A percentile compares a stretch with the other conserved stretches of the same genome.
phyloP scores from a whole-genome alignment of 768 basidiomycete species.

The Chalciporus sphaerocephalus region DNA sequence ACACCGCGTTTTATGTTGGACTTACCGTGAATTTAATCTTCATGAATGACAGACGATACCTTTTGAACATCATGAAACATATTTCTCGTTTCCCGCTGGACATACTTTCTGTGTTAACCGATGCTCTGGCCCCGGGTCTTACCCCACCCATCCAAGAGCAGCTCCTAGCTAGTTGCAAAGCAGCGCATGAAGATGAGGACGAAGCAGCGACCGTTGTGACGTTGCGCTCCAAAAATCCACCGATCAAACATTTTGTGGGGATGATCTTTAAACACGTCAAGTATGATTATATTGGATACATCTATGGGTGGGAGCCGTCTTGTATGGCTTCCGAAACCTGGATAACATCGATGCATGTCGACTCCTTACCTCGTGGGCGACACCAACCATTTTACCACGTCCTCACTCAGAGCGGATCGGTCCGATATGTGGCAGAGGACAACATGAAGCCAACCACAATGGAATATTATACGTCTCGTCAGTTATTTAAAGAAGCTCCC shows the following conservation, averaged over 20 bases:
- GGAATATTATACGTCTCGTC: constrained; percentile 14
- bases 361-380: constrained; percentile 36
- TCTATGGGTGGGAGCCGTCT: constrained; percentile 44
- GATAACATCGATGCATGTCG: constrained; percentile 42
- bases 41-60: constrained; percentile 29
- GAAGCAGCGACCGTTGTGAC: constrained; percentile 23
- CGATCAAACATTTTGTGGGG: constrained; percentile 45
- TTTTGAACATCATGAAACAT: constrained; percentile 31
- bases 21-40: constrained; percentile 39
- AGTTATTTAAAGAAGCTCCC: constrained; percentile 24
- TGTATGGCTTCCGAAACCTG: constrained; percentile 42
- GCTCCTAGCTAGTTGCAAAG: constrained; percentile 31
- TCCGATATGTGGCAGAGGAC: constrained; percentile 39
- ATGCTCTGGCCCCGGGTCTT: constrained; percentile 36
- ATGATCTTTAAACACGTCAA: constrained; percentile 42
- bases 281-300: constrained; percentile 41
- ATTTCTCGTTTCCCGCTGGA: constrained; percentile 40
- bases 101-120: constrained; percentile 38
- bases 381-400: constrained; percentile 50
- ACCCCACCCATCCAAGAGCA: constrained; percentile 17
- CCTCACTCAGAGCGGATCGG: constrained; percentile 32
- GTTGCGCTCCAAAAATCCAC: constrained; percentile 22
- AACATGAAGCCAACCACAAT: constrained; percentile 26
- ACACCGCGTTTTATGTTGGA: constrained; percentile 34
- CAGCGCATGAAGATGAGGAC: constrained; percentile 30